Evolutionary conservation across 2,329 filamentous ascomycete genomes (phyloP), one percentile per base, ranked within the genome.

Genomic region (Fusarium verticillioides): DNA sequence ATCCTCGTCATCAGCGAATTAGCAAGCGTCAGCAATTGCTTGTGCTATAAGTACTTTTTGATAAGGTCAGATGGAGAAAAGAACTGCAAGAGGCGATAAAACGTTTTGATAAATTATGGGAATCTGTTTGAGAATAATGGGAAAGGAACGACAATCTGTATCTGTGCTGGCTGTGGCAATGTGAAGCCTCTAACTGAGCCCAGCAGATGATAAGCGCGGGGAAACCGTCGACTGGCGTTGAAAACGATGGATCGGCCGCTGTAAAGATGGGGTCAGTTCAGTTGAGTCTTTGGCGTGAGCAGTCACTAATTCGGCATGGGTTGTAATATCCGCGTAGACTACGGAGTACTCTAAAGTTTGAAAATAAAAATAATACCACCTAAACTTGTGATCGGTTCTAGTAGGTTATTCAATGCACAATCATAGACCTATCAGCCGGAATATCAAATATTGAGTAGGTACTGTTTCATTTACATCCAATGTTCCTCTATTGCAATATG

Each of bases 1-100:
- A 66, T 59, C 70, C 40, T 71, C 62, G 70, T 72, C 71, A 62
- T 72, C 67, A 74, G 63, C 67, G 71, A 73, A 61, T 74, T 62
- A 64, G 47, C 46, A 63, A 70, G 32, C 63, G 59, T 72, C 63
- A 73, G 71, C 71, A 43, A 34, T 56, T 61, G 44, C 39, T 40
- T 47, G 58, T 70, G 30, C 28, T 34, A 57, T 32, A 36, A 2
- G 49, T 11, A 36, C 47, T 47, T 32, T 60, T 42, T 60, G 52
- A 52, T 53, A 54, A 56, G 40, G 30, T 69, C 52, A 52, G 53
- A 66, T 70, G 36, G 46, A 50, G 66, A 50, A 70, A 46, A n/a
- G 60, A 69, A 53, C 60, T 53, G 26, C 65, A 60, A 53, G 66
- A 70, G 66, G 52, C 66, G 28, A 70, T 34, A 36, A 23, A 50